Conservation (phyloP, 208 protist species). For the Naegleria gruberi region DNA sequence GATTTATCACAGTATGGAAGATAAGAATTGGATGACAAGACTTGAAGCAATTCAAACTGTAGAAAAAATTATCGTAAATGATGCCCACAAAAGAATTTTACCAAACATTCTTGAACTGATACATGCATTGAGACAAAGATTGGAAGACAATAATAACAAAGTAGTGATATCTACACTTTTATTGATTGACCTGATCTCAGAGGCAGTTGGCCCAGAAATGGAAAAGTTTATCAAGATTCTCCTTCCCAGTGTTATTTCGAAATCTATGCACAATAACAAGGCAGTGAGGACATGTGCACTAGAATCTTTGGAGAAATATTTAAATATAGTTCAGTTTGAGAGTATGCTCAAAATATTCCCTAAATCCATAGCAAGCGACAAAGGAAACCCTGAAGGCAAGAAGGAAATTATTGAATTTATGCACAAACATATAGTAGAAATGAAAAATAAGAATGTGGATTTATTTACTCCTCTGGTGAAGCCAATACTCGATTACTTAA, state of each 20-base stretch:
- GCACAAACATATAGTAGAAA: neutral
- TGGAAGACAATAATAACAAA: neutral
- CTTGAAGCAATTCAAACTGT: neutral
- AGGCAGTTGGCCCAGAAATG: neutral
- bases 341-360: neutral
- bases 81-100: neutral
- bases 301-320: neutral
- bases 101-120: neutral
- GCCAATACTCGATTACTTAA: neutral
- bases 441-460: neutral
- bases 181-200: neutral
- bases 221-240: constrained; percentile 1
- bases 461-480: neutral
- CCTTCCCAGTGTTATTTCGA: neutral
- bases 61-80: neutral
- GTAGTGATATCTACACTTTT: neutral
- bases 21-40: constrained; percentile 10
- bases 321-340: neutral
- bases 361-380: neutral
- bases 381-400: neutral
- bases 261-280: neutral
- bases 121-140: constrained; percentile 1
- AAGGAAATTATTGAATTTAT: constrained; percentile 12
- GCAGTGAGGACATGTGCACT: neutral
- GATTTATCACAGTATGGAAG: neutral